A percentile compares a stretch with the other conserved stretches of the same genome.
Conservation (phyloP, 2,329 filamentous ascomycete species). For the Neonectria hederae region DNA sequence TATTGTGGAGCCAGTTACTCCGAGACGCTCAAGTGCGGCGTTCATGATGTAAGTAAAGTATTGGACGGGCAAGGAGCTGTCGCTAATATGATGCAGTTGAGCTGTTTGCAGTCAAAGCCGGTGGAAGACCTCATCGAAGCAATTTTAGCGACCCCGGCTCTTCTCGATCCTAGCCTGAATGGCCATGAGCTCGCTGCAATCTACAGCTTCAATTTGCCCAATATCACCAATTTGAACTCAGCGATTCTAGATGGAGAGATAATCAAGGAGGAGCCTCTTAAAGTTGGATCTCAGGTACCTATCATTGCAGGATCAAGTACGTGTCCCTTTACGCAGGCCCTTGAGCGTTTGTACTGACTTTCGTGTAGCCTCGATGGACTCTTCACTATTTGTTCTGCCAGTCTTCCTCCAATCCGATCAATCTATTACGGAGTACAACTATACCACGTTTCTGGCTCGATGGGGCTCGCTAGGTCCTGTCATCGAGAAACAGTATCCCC, state of each 20-base stretch:
- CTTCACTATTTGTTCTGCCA: conserved; percentile 25
- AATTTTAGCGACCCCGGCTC: conserved; percentile 6
- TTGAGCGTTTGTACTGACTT: background rate
- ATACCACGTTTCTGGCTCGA: conserved; percentile 22
- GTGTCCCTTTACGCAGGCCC: background rate
- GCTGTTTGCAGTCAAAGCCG: conserved; percentile 21
- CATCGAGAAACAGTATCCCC: conserved; percentile 26
- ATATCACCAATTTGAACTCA: conserved; percentile 16
- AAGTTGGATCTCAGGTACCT: conserved; percentile 24
- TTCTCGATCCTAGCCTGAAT: conserved; percentile 9
- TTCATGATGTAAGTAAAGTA: conserved; percentile 12
- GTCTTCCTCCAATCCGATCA: background rate
- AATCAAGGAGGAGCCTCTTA: conserved; percentile 21
- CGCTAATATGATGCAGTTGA: background rate
- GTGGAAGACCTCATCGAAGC: conserved; percentile 15
- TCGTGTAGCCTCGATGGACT: conserved; percentile 19
- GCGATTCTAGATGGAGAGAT: conserved; percentile 20
- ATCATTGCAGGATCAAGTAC: conserved; percentile 24
- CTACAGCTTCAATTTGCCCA: conserved; percentile 25
- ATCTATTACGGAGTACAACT: conserved; percentile 24
- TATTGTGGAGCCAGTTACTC: conserved; percentile 27
- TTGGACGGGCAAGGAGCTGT: background rate
- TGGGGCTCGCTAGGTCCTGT: conserved; percentile 17
- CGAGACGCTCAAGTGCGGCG: conserved; percentile 17
- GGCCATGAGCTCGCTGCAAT: background rate